Base-by-base conservation (phyloP, 1,284 basidiomycete genomes). In the Irpex rosettiformis region DNA sequence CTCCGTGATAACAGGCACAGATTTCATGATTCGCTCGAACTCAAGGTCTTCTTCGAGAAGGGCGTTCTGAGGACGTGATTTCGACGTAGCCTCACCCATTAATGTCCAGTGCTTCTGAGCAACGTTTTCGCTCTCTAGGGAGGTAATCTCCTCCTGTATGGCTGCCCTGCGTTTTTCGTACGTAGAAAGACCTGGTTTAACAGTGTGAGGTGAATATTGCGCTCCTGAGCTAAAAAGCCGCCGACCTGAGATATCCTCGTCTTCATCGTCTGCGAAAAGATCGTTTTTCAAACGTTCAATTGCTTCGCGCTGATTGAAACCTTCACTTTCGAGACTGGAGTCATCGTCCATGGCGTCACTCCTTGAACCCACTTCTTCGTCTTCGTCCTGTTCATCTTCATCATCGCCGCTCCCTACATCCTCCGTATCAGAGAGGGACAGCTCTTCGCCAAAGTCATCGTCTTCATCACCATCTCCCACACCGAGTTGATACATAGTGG, bases 11-110 rank as follows among this genome's bases (percentile, higher is more conserved):
- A 94, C 82, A 8, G 96, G 97, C 0, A 90, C 89, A 16, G 88
- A 80, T 74, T 96, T 98, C 75, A 87, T 85, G 11, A 90, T 84
- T 25, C 88, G 90, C 65, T 99, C 97, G 64, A 96, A 99, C 60
- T 98, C 96, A 45, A 99, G 82, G 71, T 98, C 93, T 72, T 98
- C 92, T 71, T 94, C 93, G 11, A 99, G 80, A 16, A 98, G 78
- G 24, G 93, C 93, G 74, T 99, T 96, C 69, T 93, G 86, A 1
- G 97, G 96, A 55, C 97, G 85, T 45, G 88, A 77, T 40, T 88
- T 83, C 4, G 92, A 84, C 10, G 83, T 85, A 10, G 94, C 93
- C 75, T 99, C 97, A 51, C 97, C 96, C 77, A 93, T 84, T 33
- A 98, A 79, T 4, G 89, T 89, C 97, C 97, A 99, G 64, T 87